Percentiles rank a stretch among this genome's conserved stretches.
These are phyloP conservation scores for Trichoderma harzianum DNA, from an alignment of 2,329 filamentous ascomycete species.

Conservation along the genomic window DNA sequence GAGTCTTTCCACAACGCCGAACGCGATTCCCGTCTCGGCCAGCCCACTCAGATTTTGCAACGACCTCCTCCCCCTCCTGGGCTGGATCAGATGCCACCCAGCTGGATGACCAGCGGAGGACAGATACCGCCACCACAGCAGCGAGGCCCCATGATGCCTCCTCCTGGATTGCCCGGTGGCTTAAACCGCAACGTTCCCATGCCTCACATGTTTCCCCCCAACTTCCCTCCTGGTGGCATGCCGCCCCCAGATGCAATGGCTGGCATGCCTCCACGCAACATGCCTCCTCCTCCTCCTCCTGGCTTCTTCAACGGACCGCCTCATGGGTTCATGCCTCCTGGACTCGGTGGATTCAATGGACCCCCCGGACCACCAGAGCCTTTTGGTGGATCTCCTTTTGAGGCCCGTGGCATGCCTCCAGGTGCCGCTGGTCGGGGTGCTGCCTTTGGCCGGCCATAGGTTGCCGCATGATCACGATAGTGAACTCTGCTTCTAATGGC, in stretches of 20 bases:
- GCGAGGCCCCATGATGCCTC: slow-evolving; percentile 55
- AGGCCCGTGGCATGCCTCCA: slow-evolving; percentile 54
- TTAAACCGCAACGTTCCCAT: slow-evolving; percentile 45
- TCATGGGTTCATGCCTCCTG: slow-evolving; percentile 53
- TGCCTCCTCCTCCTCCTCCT: slow-evolving; percentile 55
- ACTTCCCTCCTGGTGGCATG: slow-evolving; percentile 50
- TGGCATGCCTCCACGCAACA: slow-evolving; percentile 51
- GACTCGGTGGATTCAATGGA: slow-evolving; percentile 55
- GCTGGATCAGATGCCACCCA: slow-evolving; percentile 57
- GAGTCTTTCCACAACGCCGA: slow-evolving; percentile 51
- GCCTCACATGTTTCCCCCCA: slow-evolving; percentile 60
- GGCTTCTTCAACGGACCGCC: slow-evolving; percentile 53
- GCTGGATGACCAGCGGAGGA: slow-evolving; percentile 47
- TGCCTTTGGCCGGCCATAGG: slow-evolving; percentile 33
- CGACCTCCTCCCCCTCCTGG: slow-evolving; percentile 59
- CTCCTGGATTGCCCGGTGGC: slow-evolving; percentile 50
- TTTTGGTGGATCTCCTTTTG: slow-evolving; percentile 49
- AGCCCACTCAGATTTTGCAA: slow-evolving; percentile 63
- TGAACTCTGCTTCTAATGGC: neutral
- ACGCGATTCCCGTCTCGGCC: slow-evolving; percentile 45
- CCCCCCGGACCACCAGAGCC: slow-evolving; percentile 46
- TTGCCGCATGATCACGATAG: no score
- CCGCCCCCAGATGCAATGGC: slow-evolving; percentile 50
- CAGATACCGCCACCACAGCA: slow-evolving; percentile 43
- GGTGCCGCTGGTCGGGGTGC: slow-evolving; percentile 40